Base-by-base conservation (phyloP, 495 filamentous ascomycete species). In the Podospora sp. region DNA sequence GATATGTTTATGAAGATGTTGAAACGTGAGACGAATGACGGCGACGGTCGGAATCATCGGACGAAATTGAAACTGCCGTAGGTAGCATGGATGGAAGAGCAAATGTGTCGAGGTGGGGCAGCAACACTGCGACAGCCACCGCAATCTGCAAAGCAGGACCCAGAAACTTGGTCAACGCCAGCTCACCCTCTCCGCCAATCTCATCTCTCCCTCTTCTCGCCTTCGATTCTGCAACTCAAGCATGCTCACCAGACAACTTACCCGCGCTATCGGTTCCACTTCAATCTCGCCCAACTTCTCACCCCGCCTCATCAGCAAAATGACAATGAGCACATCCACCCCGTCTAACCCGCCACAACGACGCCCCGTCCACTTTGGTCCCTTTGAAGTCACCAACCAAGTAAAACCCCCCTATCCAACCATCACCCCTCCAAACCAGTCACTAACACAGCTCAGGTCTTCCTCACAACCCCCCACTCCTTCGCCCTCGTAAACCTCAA, bases 401-500 rank as follows among this genome's bases (percentile, higher is more conserved):
- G 40, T 46, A 46, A 8, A 46, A 4, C 5, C 40, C 40, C 12
- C 14, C 12, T 11, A 12, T 46, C 12, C 40, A 5, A 6, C 14
- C 16, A 6, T 46, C 16, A 14, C 2, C 40, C 40, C 11, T 46
- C 11, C 16, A 2, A 2, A 18, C 5, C 16, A 18, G 9, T 46
- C 5, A 51, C 33, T 27, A 35, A 26, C 24, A 3, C 25, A 5
- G 1, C 24, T 25, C 56, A 88, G 90, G 91, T 96, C 82, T 99
- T 99, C 85, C 85, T 95, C 80, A 81, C 78, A 69, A 96, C 94
- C 12, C 82, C 89, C 14, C 83, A 88, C 72, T 88, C 88, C 75
- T 95, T 91, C 82, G 91, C 91, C 66, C 85, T 97, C 60, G 93
- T 97, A 24, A 97, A 97, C 82, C 86, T 97, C 72, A 97, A 97